Conservation (phyloP, 495 filamentous ascomycete genomes). For the Neurospora intermedia region DNA sequence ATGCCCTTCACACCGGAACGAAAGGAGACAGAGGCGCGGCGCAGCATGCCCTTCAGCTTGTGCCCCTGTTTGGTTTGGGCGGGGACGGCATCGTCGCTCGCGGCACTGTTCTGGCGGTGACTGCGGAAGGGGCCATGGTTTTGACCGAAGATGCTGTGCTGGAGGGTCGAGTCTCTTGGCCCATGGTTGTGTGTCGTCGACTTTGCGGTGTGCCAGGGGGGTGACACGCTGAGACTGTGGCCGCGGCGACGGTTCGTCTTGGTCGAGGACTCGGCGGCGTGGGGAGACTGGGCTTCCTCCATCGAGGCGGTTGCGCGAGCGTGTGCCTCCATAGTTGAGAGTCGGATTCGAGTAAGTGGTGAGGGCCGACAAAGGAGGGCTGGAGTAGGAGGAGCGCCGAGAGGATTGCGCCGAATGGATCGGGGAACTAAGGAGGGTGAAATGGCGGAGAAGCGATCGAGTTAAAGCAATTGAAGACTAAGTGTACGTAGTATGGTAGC, state of each 20-base stretch:
- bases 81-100: conserved; percentile 5
- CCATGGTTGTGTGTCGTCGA: not conserved
- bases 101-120: not conserved
- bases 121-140: not conserved
- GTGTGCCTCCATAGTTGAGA: not conserved
- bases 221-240: not conserved
- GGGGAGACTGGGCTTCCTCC: not conserved
- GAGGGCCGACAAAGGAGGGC: not conserved
- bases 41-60: conserved; percentile 32
- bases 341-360: not conserved
- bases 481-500: not conserved
- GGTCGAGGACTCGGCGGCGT: not conserved
- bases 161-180: not conserved
- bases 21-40: conserved; percentile 41
- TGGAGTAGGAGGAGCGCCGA: not conserved
- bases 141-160: not conserved
- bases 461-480: not conserved
- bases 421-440: not conserved
- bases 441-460: not conserved
- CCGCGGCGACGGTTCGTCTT: not conserved
- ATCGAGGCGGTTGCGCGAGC: not conserved
- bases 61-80: conserved; percentile 9
- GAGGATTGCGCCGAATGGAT: not conserved
- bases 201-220: not conserved
- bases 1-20: conserved; percentile 30